These are phyloP conservation scores for Penicillium carneum DNA, from an alignment of 2,329 filamentous ascomycete species.

Conservation along the genomic window DNA sequence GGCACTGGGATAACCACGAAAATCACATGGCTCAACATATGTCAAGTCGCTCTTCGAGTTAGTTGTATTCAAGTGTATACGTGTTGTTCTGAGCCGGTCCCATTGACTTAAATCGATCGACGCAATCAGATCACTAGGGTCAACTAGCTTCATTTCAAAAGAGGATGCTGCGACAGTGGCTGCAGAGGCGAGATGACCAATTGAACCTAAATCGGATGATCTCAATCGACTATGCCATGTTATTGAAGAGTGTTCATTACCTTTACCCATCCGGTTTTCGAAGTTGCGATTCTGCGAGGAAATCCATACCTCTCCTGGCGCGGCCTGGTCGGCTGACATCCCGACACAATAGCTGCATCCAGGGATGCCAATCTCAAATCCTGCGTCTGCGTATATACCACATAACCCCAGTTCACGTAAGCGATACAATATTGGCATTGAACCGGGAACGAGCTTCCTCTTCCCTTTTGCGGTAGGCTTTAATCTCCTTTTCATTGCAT, in stretches of 20 bases:
- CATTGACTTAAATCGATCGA: conserved; percentile 40
- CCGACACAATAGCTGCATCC: conserved; percentile 58
- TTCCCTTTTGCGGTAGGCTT: conserved; percentile 44
- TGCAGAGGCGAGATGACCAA: conserved; percentile 57
- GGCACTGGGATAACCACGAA: background rate
- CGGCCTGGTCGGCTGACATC: conserved; percentile 52
- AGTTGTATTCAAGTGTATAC: background rate
- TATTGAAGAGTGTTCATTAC: background rate
- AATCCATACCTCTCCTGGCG: conserved; percentile 54
- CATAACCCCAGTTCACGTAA: conserved; percentile 47
- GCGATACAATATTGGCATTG: conserved; percentile 48
- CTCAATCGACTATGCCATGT: background rate
- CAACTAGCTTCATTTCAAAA: conserved; percentile 55
- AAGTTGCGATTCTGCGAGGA: conserved; percentile 58
- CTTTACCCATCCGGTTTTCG: conserved; percentile 43
- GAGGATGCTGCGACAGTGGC: conserved; percentile 58
- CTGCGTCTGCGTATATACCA: conserved; percentile 51
- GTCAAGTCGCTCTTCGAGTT: background rate
- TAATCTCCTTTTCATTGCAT: conserved; percentile 46
- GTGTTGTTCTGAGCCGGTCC: background rate
- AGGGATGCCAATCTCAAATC: conserved; percentile 53
- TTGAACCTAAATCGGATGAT: conserved; percentile 27
- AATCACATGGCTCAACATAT: conserved; percentile 25
- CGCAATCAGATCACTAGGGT: conserved; percentile 45
- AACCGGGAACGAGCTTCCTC: conserved; percentile 53